Conservation (phyloP, 805 yeast genomes). For the Kazachstania africana region DNA sequence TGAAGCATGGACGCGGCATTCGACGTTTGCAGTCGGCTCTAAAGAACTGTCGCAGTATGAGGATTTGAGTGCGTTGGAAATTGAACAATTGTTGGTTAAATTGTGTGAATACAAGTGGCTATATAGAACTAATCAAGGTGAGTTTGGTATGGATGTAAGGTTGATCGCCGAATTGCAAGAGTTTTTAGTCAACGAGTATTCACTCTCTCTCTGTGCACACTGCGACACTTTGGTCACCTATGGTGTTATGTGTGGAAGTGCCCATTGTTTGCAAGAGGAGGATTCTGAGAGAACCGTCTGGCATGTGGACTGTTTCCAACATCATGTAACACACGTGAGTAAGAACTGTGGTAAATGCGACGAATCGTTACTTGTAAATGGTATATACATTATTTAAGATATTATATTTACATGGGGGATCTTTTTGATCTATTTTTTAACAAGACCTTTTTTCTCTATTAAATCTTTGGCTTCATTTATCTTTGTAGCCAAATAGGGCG, state of each 20-base stretch:
- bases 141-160: conserved; percentile 17
- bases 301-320: conserved; percentile 25
- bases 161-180: conserved; percentile 19
- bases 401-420: not conserved
- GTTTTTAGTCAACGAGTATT: too few species aligned
- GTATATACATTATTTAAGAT: conserved; percentile 12
- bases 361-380: conserved; percentile 9
- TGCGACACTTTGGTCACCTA: too few species aligned
- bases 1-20: too few species aligned
- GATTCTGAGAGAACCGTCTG: too few species aligned
- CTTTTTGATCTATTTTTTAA: conserved; percentile 6
- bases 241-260: conserved; percentile 18
- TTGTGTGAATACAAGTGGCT: conserved; percentile 22
- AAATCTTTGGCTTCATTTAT: conserved; percentile 80
- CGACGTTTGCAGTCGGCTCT: conserved; percentile 16
- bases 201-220: too few species aligned
- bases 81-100: conserved; percentile 10
- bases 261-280: conserved; percentile 1
- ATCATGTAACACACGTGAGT: conserved; percentile 18
- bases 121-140: conserved; percentile 13
- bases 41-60: conserved; percentile 10
- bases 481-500: conserved; percentile 80
- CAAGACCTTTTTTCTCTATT: conserved; percentile 21
- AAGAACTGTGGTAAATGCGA: conserved; percentile 12
- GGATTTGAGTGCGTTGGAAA: conserved; percentile 11